phyloP scores from a whole-genome alignment of 176 grass and related monocot species.

The Aegilops bicornis region DNA sequence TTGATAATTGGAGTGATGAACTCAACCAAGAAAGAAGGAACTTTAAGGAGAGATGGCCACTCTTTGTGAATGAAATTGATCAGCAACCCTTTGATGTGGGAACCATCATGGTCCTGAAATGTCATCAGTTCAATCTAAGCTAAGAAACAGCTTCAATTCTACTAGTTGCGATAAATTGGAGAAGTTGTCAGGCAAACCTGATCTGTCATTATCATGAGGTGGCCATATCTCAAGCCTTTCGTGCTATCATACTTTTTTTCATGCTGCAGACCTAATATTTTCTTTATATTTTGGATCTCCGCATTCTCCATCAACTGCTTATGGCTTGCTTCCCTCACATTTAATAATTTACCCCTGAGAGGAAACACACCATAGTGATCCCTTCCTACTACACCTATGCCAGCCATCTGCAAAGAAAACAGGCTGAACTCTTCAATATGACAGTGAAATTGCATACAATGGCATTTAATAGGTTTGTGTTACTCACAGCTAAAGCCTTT shows the following conservation, averaged over 20 bases:
- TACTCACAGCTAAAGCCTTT: conserved; percentile 90
- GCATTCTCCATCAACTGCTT: conserved; percentile 87
- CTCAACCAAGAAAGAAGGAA: conserved; percentile 82
- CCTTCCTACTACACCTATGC: conserved; percentile 64
- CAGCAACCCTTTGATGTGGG: conserved; percentile 86
- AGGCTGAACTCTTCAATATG: background rate
- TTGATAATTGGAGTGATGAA: conserved; percentile 93
- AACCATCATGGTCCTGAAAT: conserved; percentile 83
- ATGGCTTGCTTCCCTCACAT: conserved; percentile 83
- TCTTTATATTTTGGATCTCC: conserved; percentile 88
- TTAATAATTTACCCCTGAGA: conserved; percentile 82
- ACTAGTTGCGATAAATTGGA: background rate
- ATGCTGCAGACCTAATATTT: conserved; percentile 92
- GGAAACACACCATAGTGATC: conserved; percentile 91
- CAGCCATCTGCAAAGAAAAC: conserved; percentile 66
- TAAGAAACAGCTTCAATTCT: background rate
- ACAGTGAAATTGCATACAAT: background rate
- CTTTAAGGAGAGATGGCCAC: conserved; percentile 88
- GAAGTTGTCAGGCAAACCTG: conserved; percentile 45
- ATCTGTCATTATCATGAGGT: conserved; percentile 99
- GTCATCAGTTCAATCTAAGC: background rate
- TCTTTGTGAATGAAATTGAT: conserved; percentile 88
- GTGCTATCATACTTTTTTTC: conserved; percentile 61
- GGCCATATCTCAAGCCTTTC: conserved; percentile 93
- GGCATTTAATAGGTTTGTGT: background rate